Conservation (phyloP, 495 filamentous ascomycete species). For the Apiosordaria backusii region DNA sequence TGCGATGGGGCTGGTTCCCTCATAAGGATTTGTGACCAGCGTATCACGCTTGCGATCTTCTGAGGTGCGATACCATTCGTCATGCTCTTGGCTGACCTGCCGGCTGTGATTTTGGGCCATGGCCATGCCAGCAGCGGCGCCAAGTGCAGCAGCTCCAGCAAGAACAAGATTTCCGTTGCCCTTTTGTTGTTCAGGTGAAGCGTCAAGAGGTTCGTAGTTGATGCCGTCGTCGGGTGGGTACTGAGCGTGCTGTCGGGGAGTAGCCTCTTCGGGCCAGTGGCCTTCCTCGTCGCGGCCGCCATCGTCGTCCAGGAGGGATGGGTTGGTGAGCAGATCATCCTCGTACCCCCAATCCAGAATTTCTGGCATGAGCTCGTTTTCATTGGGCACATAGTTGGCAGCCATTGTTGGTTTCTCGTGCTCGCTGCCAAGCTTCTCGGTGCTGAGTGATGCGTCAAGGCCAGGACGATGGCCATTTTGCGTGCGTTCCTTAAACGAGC, state of each 20-base stretch:
- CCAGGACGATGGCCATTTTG: slow-evolving; percentile 47
- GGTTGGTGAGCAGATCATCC: slow-evolving; percentile 49
- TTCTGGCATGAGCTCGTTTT: slow-evolving; percentile 63
- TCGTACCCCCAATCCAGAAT: slow-evolving; percentile 56
- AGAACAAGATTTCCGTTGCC: slow-evolving; percentile 19
- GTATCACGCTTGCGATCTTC: slow-evolving; percentile 55
- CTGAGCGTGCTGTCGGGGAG: slow-evolving; percentile 36
- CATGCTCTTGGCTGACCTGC: slow-evolving; percentile 47
- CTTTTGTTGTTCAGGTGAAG: slow-evolving; percentile 8
- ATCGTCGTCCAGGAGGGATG: slow-evolving; percentile 40
- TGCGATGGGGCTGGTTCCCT: slow-evolving; percentile 51
- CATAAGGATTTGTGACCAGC: slow-evolving; percentile 56
- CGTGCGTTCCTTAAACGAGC: slow-evolving; percentile 56
- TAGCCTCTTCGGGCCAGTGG: slow-evolving; percentile 39
- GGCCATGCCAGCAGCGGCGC: slow-evolving; percentile 44
- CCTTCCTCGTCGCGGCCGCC: slow-evolving; percentile 33
- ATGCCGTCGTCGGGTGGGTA: slow-evolving; percentile 38
- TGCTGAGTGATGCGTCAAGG: slow-evolving; percentile 67
- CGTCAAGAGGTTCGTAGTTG: slow-evolving; percentile 30
- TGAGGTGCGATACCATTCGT: slow-evolving; percentile 54
- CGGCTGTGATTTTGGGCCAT: slow-evolving; percentile 45
- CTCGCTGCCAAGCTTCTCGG: slow-evolving; percentile 58
- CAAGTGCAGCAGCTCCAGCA: slow-evolving; percentile 39
- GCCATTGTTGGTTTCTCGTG: slow-evolving; percentile 56
- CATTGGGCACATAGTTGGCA: slow-evolving; percentile 60